Conservation (phyloP, 2,329 filamentous ascomycete species). For the Stenocarpella maydis region DNA sequence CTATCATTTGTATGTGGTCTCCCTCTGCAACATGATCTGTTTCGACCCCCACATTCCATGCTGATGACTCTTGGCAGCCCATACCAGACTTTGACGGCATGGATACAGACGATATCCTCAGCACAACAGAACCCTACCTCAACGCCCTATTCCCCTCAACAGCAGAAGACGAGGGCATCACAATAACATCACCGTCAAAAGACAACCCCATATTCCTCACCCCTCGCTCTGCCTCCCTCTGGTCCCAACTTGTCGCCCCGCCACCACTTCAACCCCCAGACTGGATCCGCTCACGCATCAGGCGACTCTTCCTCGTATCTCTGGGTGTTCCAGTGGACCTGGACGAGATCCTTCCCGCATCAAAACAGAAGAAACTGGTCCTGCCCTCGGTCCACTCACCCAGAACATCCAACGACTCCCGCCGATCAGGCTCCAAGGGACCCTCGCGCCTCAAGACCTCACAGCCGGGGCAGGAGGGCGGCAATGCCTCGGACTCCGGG, state of each 20-base stretch:
- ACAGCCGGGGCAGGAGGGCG: conserved; percentile 55
- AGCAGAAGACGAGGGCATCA: conserved; percentile 55
- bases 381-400: conserved; percentile 79
- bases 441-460: conserved; percentile 43
- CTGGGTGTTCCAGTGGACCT: conserved; percentile 95
- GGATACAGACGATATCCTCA: conserved; percentile 65
- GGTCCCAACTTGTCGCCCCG: conserved; percentile 95
- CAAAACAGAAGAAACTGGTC: conserved; percentile 97
- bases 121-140: conserved; percentile 71
- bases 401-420: conserved; percentile 63
- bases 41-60: background rate
- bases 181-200: conserved; percentile 58
- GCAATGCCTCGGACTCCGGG: conserved; percentile 48
- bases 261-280: conserved; percentile 95
- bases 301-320: conserved; percentile 93
- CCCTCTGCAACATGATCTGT: background rate
- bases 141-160: conserved; percentile 69
- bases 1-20: conserved; percentile 42
- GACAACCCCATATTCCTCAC: conserved; percentile 79
- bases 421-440: conserved; percentile 51
- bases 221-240: conserved; percentile 86
- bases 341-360: conserved; percentile 95
- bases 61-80: conserved; percentile 54
- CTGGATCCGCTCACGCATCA: conserved; percentile 96
- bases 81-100: conserved; percentile 74